Percentiles rank a stretch among this genome's conserved stretches.
Conservation (phyloP, 768 basidiomycete genomes). For the Boletus fagicola region DNA sequence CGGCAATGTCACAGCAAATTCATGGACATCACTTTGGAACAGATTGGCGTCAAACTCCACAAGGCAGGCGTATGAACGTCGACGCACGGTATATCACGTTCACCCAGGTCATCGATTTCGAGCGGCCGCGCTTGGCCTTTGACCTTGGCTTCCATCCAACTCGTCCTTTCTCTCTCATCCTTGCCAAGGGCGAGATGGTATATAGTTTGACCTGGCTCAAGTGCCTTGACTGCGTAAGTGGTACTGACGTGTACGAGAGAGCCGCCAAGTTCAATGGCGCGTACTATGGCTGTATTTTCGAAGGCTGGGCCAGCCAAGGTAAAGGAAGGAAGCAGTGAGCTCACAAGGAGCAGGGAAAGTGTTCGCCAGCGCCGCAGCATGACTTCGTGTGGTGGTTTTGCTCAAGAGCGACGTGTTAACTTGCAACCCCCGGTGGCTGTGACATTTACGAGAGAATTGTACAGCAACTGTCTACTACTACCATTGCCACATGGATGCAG, state of each 20-base stretch:
- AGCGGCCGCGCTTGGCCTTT: conserved; percentile 66
- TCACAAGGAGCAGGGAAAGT: conserved; percentile 44
- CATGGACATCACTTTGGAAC: conserved; percentile 43
- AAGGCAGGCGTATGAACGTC: conserved; percentile 3
- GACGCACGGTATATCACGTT: conserved; percentile 54
- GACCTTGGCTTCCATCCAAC: conserved; percentile 77
- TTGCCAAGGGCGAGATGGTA: conserved; percentile 69
- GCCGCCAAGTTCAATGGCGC: conserved; percentile 87
- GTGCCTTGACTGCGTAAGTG: conserved; percentile 78
- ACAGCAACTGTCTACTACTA: too few species aligned
- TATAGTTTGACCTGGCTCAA: conserved; percentile 54
- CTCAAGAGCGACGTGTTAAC: conserved; percentile 22
- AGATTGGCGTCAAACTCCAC: conserved; percentile 12
- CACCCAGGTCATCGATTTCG: conserved; percentile 45
- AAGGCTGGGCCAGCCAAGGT: conserved; percentile 53
- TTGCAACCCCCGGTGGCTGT: conserved; percentile 7
- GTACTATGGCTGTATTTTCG: conserved; percentile 87
- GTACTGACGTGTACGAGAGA: conserved; percentile 86
- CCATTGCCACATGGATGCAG: conserved; percentile 75
- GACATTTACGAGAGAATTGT: conserved; percentile 5
- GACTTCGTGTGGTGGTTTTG: conserved; percentile 32
- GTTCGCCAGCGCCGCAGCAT: conserved; percentile 48
- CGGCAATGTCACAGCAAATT: conserved; percentile 65
- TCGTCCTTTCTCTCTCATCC: conserved; percentile 63
- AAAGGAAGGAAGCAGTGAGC: conserved; percentile 40